Conservation (phyloP, 1,284 basidiomycete species). For the Neolentinus lepideus region DNA sequence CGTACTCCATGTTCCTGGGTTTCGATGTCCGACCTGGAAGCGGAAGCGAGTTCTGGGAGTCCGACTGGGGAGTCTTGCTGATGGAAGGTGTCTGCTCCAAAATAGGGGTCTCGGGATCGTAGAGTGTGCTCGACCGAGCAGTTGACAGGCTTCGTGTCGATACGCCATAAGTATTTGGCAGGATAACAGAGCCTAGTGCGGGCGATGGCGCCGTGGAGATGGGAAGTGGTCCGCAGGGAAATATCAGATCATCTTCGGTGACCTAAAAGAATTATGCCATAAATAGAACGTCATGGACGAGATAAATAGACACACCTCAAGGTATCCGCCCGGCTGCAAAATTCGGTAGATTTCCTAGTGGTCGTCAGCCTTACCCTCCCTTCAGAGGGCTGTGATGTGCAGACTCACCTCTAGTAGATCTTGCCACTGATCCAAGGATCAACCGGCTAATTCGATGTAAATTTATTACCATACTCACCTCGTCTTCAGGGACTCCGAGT, state of each 20-base stretch:
- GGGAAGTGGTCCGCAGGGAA: conserved; percentile 42
- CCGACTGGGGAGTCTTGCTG: background rate
- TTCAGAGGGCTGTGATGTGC: background rate
- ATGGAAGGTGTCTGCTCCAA: background rate
- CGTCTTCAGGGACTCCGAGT: conserved; percentile 63
- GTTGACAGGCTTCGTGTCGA: background rate
- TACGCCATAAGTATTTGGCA: background rate
- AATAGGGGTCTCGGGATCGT: background rate
- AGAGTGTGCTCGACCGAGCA: conserved; percentile 1
- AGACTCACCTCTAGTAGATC: conserved; percentile 25
- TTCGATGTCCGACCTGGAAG: background rate
- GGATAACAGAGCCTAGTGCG: conserved; percentile 5
- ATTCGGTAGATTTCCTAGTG: conserved; percentile 58
- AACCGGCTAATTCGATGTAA: background rate
- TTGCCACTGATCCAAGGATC: conserved; percentile 20
- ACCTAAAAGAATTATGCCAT: conserved; percentile 31
- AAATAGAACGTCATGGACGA: conserved; percentile 6
- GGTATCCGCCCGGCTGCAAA: conserved; percentile 46
- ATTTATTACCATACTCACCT: conserved; percentile 29
- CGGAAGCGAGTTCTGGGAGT: background rate
- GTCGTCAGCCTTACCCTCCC: conserved; percentile 13
- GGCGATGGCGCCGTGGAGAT: conserved; percentile 14
- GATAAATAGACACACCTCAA: conserved; percentile 43
- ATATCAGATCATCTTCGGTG: conserved; percentile 66
- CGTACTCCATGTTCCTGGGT: conserved; percentile 3